Evolutionary conservation across 345 rosid genomes (phyloP), one percentile per base, ranked within the genome.

Genomic region (Citrus hindsii): DNA sequence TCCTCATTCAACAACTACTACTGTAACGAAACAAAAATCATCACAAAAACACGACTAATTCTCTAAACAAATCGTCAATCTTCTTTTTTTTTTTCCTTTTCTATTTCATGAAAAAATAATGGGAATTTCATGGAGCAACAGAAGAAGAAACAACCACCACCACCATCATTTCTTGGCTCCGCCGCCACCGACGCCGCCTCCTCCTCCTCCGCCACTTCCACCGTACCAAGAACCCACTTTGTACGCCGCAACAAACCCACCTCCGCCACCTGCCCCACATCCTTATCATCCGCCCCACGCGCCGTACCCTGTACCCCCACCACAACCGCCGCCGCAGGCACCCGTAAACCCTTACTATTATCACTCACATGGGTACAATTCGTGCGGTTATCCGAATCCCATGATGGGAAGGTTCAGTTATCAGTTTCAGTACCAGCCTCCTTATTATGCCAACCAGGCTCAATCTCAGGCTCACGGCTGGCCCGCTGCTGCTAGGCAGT

Each of bases 111-210:
- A 21, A 53, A 35, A 69, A 27, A 55, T 76, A 60, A 94, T 90
- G 98, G 97, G 98, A 22, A 84, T 89, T 85, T 91, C 97, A 58
- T 90, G 85, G 82, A 92, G 92, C 87, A 91, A 76, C 77, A 80
- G 97, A 30, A 86, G 98, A 76, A 88, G 98, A 82, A 84, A 71
- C 77, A 65, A 88, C 64, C 79, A 83, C 35, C 69, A 5, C 84
- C 80, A 42, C 82, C 81, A 25, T 83, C 89, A 75, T 76, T 82
- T 79, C 83, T 79, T 84, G 24, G 84, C 81, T 32, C 76, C 82
- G 32, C 81, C 90, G 24, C 85, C 81, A 27, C 76, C 82, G 21
- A 80, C 90, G 3, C 86, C 83, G 4, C 85, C 73, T 85, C 88
- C 32, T 74, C 84, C 81, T 35, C 51, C 51, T 46, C 51, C 51